These are phyloP conservation scores for Penicillium sp. DNA, from an alignment of 2,329 filamentous ascomycete genomes.

Conservation along the genomic window DNA sequence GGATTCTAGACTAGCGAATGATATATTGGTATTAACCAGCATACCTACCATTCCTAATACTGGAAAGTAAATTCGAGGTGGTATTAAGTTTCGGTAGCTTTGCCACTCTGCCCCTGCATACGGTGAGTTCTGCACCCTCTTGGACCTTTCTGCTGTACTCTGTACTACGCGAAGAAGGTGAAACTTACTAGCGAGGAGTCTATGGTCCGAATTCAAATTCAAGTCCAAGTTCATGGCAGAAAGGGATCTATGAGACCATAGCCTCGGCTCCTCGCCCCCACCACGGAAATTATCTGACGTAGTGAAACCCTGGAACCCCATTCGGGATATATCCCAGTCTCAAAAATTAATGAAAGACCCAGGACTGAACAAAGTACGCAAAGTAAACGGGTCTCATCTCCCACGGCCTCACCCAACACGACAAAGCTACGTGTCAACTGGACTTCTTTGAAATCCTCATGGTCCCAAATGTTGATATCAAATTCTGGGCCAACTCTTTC, in stretches of 20 bases:
- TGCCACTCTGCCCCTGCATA: slow-evolving; percentile 1
- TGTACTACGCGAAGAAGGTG: background rate
- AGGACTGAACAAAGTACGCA: background rate
- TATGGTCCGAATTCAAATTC: background rate
- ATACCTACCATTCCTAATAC: background rate
- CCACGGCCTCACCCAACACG: background rate
- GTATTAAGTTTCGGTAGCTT: background rate
- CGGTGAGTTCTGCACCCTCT: background rate
- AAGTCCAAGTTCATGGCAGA: background rate
- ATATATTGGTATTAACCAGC: background rate
- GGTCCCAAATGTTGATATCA: background rate
- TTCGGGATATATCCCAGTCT: background rate
- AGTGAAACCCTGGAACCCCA: background rate
- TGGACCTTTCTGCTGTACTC: slow-evolving; percentile 2
- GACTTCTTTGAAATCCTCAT: background rate
- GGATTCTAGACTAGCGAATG: background rate
- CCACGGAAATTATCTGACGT: background rate
- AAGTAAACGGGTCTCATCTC: background rate
- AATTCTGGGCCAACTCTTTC: background rate
- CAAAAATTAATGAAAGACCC: background rate
- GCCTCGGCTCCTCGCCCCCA: background rate
- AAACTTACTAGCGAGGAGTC: background rate
- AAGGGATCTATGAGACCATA: background rate
- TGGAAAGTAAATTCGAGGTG: background rate
- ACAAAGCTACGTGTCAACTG: background rate